A percentile compares a stretch with the other conserved stretches of the same genome.
Evolutionary conservation across 352 stramenopile genomes (phyloP).

Genomic region (Chrysophaeum taylorii): DNA sequence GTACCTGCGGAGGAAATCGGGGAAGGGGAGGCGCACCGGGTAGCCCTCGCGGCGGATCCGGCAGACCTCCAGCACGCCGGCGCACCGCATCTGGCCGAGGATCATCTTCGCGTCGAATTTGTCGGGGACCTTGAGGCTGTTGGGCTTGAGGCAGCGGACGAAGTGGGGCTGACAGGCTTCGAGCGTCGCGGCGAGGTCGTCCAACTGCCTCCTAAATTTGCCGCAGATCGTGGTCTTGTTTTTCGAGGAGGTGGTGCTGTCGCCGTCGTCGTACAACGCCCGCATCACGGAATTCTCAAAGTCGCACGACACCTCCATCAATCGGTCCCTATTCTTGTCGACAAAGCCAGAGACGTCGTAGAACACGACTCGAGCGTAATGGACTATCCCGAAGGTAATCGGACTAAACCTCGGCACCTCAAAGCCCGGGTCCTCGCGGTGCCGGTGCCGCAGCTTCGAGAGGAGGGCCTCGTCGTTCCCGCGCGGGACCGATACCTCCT

Average conservation of each 20-base stretch:
- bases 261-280: too few relatives aligned
- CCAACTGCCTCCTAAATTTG: slow-evolving; percentile 70
- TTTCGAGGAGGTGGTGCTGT: slow-evolving; percentile 23
- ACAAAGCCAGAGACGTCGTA: slow-evolving; percentile 91
- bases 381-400: slow-evolving; percentile 71
- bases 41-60: slow-evolving; percentile 66
- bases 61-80: slow-evolving; percentile 71
- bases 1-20: too few relatives aligned
- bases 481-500: slow-evolving; percentile 81
- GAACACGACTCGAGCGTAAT: slow-evolving; percentile 79
- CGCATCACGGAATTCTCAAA: slow-evolving; percentile 59
- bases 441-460: slow-evolving; percentile 41
- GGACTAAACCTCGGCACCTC: too few relatives aligned
- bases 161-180: slow-evolving; percentile 60
- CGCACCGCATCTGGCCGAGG: slow-evolving; percentile 59
- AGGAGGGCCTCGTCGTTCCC: slow-evolving; percentile 66
- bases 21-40: slow-evolving; percentile 41
- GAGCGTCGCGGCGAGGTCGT: too few relatives aligned
- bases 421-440: slow-evolving; percentile 47
- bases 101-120: slow-evolving; percentile 57
- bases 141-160: slow-evolving; percentile 69
- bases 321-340: slow-evolving; percentile 94
- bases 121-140: slow-evolving; percentile 53
- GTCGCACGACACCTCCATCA: slow-evolving; percentile 89
- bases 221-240: slow-evolving; percentile 15